Conservation (phyloP, 352 stramenopile species). For the Phytophthora multivora region DNA sequence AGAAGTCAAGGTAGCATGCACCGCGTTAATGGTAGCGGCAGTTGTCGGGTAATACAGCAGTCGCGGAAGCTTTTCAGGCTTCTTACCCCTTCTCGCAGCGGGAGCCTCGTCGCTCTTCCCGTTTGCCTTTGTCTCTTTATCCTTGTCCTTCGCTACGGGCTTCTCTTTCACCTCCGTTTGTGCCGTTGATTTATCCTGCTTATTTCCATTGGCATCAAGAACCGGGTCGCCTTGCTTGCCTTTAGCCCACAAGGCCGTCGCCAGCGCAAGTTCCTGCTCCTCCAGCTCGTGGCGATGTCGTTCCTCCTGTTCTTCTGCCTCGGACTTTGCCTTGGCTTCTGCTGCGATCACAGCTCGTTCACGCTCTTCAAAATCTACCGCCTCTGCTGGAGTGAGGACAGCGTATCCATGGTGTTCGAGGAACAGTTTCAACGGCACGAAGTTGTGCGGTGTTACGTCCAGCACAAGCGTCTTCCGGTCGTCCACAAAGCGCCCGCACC, state of each 20-base stretch:
- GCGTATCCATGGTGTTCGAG: constrained; percentile 53
- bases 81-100: constrained; percentile 37
- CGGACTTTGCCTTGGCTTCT: constrained; percentile 26
- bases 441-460: constrained; percentile 64
- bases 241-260: constrained; percentile 2
- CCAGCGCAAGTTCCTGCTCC: constrained; percentile 21
- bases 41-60: constrained; percentile 71
- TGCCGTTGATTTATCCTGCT: background rate
- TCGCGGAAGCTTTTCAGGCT: constrained; percentile 50
- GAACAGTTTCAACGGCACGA: constrained; percentile 42
- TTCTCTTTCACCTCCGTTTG: constrained; percentile 9
- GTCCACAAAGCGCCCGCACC: constrained; percentile 55
- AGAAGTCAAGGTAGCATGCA: constrained; percentile 55
- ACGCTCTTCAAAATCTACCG: constrained; percentile 36
- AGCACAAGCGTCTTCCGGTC: constrained; percentile 61
- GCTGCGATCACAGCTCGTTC: constrained; percentile 27
- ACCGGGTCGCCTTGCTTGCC: background rate
- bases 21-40: constrained; percentile 63
- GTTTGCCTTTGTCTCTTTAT: constrained; percentile 10
- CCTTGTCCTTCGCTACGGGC: background rate
- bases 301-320: constrained; percentile 27
- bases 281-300: constrained; percentile 23
- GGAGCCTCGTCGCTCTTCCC: constrained; percentile 10
- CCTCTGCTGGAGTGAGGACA: constrained; percentile 50
- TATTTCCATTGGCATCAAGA: background rate